Percentiles rank a stretch among this genome's conserved stretches.
Conservation (phyloP, 1,284 basidiomycete species). For the Puccinia polysora region DNA sequence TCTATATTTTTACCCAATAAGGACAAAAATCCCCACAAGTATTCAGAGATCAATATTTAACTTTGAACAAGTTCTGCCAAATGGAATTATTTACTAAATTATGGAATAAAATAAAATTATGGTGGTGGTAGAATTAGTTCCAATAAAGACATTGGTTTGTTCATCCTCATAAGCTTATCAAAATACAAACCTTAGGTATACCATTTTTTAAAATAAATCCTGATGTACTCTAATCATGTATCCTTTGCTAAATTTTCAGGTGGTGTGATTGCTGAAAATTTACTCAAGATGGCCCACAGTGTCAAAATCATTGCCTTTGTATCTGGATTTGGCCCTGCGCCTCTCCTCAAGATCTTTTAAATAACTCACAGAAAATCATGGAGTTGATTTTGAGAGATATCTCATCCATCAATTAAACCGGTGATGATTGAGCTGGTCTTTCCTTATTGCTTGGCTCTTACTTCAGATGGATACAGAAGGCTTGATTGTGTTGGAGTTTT, state of each 20-base stretch:
- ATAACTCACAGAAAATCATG: constrained; percentile 45
- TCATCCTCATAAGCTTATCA: not conserved
- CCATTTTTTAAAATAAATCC: not conserved
- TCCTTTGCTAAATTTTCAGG: constrained; percentile 82
- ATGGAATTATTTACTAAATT: constrained; percentile 97
- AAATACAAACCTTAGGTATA: not conserved
- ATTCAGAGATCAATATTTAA: constrained; percentile 80
- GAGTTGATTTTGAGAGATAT: too few species aligned
- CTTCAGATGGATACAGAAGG: too few species aligned
- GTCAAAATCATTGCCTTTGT: constrained; percentile 97
- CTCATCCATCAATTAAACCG: too few species aligned
- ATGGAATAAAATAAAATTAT: constrained; percentile 91
- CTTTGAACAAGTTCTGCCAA: constrained; percentile 97
- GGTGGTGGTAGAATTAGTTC: constrained; percentile 92
- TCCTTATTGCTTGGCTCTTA: too few species aligned
- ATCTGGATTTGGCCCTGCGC: constrained; percentile 85
- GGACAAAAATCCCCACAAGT: constrained; percentile 97
- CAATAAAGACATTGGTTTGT: constrained; percentile 86
- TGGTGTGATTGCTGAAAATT: constrained; percentile 95
- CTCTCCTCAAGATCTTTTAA: constrained; percentile 55
- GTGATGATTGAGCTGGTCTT: too few species aligned
- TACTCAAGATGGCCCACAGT: constrained; percentile 78
- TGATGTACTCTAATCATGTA: not conserved
- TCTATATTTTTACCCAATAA: constrained; percentile 93
- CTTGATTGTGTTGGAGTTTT: too few species aligned